Evolutionary conservation across 1,139 yeast genomes (phyloP), one percentile per base, ranked within the genome.

Genomic region (Debaryomyces sp.): DNA sequence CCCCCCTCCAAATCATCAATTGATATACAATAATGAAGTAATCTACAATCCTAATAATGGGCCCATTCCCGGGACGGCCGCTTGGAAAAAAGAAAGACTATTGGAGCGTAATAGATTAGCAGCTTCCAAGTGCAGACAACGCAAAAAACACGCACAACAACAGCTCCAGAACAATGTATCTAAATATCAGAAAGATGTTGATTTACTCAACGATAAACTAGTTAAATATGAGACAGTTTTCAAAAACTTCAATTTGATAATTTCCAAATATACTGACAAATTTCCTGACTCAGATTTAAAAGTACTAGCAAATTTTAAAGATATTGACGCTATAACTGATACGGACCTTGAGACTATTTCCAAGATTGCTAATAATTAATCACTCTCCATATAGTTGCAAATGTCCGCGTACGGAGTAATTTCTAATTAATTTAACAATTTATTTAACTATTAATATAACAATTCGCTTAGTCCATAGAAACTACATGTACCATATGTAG

Each of bases 31-130:
- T 56, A 80, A 83, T 58, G 84, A 84, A 56, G 81, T 83, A n/a
- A 82, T 83, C 8, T 82, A 75, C 60, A 81, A 82, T 54, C 86
- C 87, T 1, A 74, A 81, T 55, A 77, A 78, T 48, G 87, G 87
- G 0, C 87, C 89, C 1, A 80, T 84, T 17, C 91, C 91, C 0
- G 94, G 94, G 2, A 86, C 94, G 0, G 81, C 88, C 0, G 90
- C 89, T 0, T 87, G 90, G 91, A 86, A 86, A 59, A 80, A 84
- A 54, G 89, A 86, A 47, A 70, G 90, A 49, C 66, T 86, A 18
- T 66, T 86, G 50, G 92, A 85, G 61, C 68, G 92, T 57, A 86
- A 86, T 58, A 69, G 90, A 55, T 74, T 86, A 17, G 94, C 94
- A 0, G 92, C 92, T 0, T 82, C 87, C 10, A 86, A 85, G 59